Evolutionary conservation across 1,284 basidiomycete species (phyloP).

Genomic region (Ceratobasidium sp.): DNA sequence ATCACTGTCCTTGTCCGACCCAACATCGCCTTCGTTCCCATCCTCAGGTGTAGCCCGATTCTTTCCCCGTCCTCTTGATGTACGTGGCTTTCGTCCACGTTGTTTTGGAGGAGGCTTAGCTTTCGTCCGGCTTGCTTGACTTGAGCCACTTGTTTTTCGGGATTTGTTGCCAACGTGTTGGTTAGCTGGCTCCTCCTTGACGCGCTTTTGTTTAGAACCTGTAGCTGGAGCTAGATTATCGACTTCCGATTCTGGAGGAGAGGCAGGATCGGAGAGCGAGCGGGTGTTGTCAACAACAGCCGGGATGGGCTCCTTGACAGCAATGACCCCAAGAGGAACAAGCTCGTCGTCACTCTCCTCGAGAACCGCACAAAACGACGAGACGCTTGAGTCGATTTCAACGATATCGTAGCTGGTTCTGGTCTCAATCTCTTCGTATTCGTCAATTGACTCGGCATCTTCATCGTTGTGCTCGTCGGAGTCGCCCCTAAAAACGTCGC

Average conservation of each 20-base stretch:
- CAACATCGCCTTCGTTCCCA: background rate
- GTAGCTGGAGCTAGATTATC: background rate
- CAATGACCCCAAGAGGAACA: background rate
- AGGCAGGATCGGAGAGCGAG: background rate
- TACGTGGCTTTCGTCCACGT: too few species aligned
- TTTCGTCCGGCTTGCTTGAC: background rate
- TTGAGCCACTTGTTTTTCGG: background rate
- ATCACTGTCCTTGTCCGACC: background rate
- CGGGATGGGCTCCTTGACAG: background rate
- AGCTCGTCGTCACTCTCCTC: background rate
- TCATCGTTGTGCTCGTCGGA: too few species aligned
- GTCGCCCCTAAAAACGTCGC: too few species aligned
- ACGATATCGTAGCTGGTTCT: too few species aligned
- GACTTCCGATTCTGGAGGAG: background rate
- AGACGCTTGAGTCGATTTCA: too few species aligned
- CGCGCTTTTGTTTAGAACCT: background rate
- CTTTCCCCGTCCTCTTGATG: too few species aligned
- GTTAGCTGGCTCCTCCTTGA: background rate
- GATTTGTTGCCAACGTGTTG: background rate
- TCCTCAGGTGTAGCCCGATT: background rate
- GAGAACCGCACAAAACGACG: background rate
- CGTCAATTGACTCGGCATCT: too few species aligned
- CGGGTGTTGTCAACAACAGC: background rate
- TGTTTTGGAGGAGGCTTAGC: background rate
- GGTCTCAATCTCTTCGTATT: too few species aligned